Conservation (phyloP, 2,329 filamentous ascomycete species). For the Trichoderma koningii region DNA sequence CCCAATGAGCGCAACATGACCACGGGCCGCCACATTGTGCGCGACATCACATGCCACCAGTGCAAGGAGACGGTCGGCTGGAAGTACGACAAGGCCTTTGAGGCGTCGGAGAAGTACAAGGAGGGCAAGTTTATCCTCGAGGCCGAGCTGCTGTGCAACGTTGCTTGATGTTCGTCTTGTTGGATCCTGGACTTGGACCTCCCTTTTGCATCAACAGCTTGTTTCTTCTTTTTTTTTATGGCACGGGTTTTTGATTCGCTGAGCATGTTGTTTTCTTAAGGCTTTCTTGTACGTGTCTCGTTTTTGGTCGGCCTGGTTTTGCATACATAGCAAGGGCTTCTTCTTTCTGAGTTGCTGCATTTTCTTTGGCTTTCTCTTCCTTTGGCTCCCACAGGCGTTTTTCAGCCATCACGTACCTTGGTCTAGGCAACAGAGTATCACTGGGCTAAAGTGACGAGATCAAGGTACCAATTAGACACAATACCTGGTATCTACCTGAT, state of each 20-base stretch:
- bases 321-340: not conserved
- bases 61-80: conserved; percentile 93
- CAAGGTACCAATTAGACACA: not conserved
- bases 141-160: conserved; percentile 82
- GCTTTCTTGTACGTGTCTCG: not conserved
- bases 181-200: too few relatives aligned
- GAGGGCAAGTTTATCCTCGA: conserved; percentile 98
- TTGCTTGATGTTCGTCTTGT: conserved; percentile 50
- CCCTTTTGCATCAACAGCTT: too few relatives aligned
- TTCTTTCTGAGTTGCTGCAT: not conserved
- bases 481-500: not conserved
- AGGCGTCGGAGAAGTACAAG: conserved; percentile 93
- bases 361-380: not conserved
- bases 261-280: too few relatives aligned
- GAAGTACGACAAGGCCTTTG: conserved; percentile 99
- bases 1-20: conserved; percentile 98
- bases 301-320: not conserved
- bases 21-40: conserved; percentile 89
- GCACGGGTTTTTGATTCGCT: too few relatives aligned
- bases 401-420: not conserved
- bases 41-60: conserved; percentile 88
- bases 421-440: not conserved
- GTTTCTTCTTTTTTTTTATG: too few relatives aligned
- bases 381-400: conserved; percentile 13
- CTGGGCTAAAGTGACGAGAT: not conserved